These are phyloP conservation scores for Eustoma russellianum DNA, from an alignment of 257 asterid species.

Conservation along the genomic window DNA sequence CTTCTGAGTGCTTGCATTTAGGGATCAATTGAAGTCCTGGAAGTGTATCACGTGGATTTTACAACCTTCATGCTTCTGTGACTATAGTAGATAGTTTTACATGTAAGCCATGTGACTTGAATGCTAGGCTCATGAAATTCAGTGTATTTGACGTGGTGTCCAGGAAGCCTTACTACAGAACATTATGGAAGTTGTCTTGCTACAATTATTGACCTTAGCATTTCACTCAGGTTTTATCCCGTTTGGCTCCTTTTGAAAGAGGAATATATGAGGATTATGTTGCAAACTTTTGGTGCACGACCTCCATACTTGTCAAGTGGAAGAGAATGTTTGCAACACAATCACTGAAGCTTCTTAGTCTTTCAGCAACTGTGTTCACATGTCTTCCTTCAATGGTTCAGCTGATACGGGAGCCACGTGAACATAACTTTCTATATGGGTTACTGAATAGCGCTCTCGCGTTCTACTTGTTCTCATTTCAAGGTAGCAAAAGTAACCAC, in stretches of 20 bases:
- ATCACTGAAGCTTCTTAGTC: conserved; percentile 55
- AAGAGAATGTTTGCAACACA: conserved; percentile 74
- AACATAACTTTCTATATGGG: conserved; percentile 62
- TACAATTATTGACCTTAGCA: conserved; percentile 12
- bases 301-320: conserved; percentile 79
- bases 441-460: conserved; percentile 74
- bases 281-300: conserved; percentile 96
- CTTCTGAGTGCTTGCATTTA: too few relatives aligned
- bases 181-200: background rate
- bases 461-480: conserved; percentile 91
- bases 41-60: too few relatives aligned
- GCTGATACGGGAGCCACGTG: conserved; percentile 57
- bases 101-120: background rate
- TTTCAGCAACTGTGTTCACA: conserved; percentile 64
- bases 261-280: conserved; percentile 96
- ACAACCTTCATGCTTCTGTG: too few relatives aligned
- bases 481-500: conserved; percentile 46
- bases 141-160: too few relatives aligned
- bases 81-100: too few relatives aligned
- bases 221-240: conserved; percentile 75
- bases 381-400: conserved; percentile 78
- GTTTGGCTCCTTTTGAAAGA: conserved; percentile 96
- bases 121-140: background rate
- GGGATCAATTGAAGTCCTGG: too few relatives aligned
- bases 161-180: background rate